Evolutionary conservation across 2,329 filamentous ascomycete genomes (phyloP).

Genomic region (Blumeria graminis): DNA sequence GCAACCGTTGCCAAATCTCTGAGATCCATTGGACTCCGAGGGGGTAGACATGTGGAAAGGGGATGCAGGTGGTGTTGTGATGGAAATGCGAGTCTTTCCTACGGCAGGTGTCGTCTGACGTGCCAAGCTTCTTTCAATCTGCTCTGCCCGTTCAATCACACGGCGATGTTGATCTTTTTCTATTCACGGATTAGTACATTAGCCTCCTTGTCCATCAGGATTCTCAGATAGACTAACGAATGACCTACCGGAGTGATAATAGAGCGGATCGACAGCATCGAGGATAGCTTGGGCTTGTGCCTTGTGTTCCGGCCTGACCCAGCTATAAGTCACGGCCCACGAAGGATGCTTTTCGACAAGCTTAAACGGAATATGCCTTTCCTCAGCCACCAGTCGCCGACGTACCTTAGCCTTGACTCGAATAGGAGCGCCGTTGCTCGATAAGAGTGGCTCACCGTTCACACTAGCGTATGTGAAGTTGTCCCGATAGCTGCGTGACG

Average conservation of each 20-base stretch:
- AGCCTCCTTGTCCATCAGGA: too few species aligned
- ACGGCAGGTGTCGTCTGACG: neutral
- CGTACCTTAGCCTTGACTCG: conserved; percentile 1
- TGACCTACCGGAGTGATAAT: neutral
- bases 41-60: too few species aligned
- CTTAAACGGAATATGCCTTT: conserved; percentile 1
- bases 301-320: conserved; percentile 3
- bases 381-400: neutral
- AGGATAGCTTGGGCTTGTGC: conserved; percentile 3
- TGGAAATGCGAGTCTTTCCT: too few species aligned
- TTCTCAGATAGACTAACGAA: neutral
- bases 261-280: neutral
- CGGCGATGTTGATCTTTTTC: neutral
- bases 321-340: conserved; percentile 4
- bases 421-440: neutral
- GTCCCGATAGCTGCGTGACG: conserved; percentile 3
- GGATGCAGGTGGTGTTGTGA: too few species aligned
- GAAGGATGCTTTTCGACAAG: conserved; percentile 4
- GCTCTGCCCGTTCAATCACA: neutral
- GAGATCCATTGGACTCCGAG: too few species aligned
- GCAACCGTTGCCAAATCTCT: too few species aligned
- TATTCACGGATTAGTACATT: neutral
- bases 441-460: neutral
- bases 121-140: neutral
- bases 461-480: neutral